phyloP scores from a whole-genome alignment of 2,329 filamentous ascomycete species.

The Akanthomyces dipterigenus region DNA sequence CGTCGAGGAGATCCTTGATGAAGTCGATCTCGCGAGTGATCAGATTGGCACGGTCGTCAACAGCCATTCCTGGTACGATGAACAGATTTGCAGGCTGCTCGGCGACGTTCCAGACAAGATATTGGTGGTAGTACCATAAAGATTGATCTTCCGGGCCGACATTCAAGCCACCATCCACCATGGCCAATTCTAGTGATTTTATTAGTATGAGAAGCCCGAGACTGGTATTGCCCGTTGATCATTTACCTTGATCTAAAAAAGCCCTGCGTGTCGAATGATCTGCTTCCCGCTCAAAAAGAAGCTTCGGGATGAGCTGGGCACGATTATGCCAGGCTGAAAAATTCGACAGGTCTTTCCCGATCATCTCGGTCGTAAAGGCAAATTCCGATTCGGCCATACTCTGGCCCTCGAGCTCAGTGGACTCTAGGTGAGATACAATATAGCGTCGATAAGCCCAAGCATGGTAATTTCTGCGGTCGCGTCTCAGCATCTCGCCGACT shows the following conservation, averaged over 20 bases:
- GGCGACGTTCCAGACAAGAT: conserved; percentile 64
- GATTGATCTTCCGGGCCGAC: conserved; percentile 92
- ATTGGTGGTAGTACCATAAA: conserved; percentile 95
- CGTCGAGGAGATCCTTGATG: conserved; percentile 58
- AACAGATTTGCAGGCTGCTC: conserved; percentile 42
- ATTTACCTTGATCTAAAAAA: conserved; percentile 64
- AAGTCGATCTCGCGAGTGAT: conserved; percentile 65
- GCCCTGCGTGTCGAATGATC: conserved; percentile 53
- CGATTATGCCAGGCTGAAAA: conserved; percentile 97
- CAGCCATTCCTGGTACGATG: conserved; percentile 58
- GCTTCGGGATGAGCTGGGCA: conserved; percentile 70
- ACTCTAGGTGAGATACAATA: conserved; percentile 71
- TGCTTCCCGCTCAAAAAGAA: conserved; percentile 66
- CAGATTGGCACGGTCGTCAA: conserved; percentile 57
- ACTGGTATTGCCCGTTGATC: neutral
- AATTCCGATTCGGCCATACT: conserved; percentile 78
- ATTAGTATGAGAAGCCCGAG: neutral
- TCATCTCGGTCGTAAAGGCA: conserved; percentile 85
- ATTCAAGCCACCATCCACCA: conserved; percentile 73
- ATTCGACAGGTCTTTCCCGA: conserved; percentile 77
- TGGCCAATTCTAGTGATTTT: conserved; percentile 53
- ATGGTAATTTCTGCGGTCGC: conserved; percentile 89
- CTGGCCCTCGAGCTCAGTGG: conserved; percentile 38
- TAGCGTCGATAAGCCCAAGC: conserved; percentile 88
- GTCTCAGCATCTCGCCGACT: conserved; percentile 78